Percentiles rank a stretch among this genome's conserved stretches.
Evolutionary conservation across 1,284 basidiomycete species (phyloP).

Genomic region (Fomes fomentarius): DNA sequence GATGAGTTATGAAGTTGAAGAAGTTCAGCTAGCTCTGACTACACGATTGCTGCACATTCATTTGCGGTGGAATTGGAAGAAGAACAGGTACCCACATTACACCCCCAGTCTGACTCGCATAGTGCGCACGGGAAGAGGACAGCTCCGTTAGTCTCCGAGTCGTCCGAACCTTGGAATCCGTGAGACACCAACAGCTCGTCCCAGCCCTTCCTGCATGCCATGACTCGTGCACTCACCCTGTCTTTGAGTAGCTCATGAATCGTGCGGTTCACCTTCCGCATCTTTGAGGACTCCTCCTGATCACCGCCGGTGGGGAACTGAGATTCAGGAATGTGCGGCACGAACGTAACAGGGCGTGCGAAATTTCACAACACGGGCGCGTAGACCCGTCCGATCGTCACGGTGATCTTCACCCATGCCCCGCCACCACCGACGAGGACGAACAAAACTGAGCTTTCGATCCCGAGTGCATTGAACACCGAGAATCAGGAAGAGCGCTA

Average conservation of each 20-base stretch:
- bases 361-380: slow-evolving; percentile 23
- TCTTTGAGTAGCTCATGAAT: slow-evolving; percentile 97
- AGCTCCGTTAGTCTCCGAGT: slow-evolving; percentile 89
- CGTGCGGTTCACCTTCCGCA: slow-evolving; percentile 97
- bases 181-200: slow-evolving; percentile 34
- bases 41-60: slow-evolving; percentile 4
- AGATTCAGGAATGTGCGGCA: slow-evolving; percentile 40
- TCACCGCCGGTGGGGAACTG: no score
- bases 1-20: slow-evolving; percentile 79
- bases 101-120: slow-evolving; percentile 62
- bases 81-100: slow-evolving; percentile 59
- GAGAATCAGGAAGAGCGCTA: no score
- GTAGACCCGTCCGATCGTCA: slow-evolving; percentile 11
- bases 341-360: slow-evolving; percentile 26
- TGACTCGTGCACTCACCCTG: slow-evolving; percentile 56
- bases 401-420: slow-evolving; percentile 21
- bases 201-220: not conserved
- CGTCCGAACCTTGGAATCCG: slow-evolving; percentile 90
- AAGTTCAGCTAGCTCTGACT: slow-evolving; percentile 90
- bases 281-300: slow-evolving; percentile 75
- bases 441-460: slow-evolving; percentile 20
- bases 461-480: slow-evolving; percentile 29
- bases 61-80: not conserved
- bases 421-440: slow-evolving; percentile 26
- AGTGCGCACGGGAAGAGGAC: slow-evolving; percentile 68